A percentile compares a stretch with the other conserved stretches of the same genome.
phyloP scores from a whole-genome alignment of 306 rosid genomes.

The Fragaria ananassa region DNA sequence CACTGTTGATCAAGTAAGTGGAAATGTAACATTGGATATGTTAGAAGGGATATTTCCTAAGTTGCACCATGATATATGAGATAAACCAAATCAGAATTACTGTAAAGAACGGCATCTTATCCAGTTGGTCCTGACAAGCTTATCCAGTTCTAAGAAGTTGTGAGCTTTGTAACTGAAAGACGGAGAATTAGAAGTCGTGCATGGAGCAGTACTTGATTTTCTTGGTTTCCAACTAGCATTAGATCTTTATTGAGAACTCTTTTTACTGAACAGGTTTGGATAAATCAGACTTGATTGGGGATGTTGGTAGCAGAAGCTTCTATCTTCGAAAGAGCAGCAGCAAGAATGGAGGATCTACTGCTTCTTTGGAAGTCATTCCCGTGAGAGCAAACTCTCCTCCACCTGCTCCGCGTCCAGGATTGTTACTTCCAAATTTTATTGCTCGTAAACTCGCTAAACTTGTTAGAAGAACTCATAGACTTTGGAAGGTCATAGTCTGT shows the following conservation, averaged over 20 bases:
- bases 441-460: conserved; percentile 46
- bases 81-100: too few species aligned
- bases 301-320: conserved; percentile 73
- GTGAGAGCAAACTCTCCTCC: conserved; percentile 31
- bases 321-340: conserved; percentile 50
- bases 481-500: conserved; percentile 72
- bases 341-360: conserved; percentile 26
- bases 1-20: neutral
- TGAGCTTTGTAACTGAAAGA: neutral
- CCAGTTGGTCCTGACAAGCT: neutral
- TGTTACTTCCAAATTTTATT: conserved; percentile 36
- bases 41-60: neutral
- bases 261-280: conserved; percentile 58
- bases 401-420: conserved; percentile 25
- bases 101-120: neutral
- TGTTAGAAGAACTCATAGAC: conserved; percentile 52
- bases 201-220: neutral
- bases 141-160: neutral
- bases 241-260: neutral
- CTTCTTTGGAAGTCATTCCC: conserved; percentile 24
- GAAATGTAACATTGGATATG: neutral
- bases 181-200: neutral
- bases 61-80: neutral
- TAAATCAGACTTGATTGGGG: conserved; percentile 61
- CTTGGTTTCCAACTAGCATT: neutral